A percentile compares a stretch with the other conserved stretches of the same genome.
Evolutionary conservation across 805 yeast genomes (phyloP).

Genomic region (Kodamaea kaohsiungensis): DNA sequence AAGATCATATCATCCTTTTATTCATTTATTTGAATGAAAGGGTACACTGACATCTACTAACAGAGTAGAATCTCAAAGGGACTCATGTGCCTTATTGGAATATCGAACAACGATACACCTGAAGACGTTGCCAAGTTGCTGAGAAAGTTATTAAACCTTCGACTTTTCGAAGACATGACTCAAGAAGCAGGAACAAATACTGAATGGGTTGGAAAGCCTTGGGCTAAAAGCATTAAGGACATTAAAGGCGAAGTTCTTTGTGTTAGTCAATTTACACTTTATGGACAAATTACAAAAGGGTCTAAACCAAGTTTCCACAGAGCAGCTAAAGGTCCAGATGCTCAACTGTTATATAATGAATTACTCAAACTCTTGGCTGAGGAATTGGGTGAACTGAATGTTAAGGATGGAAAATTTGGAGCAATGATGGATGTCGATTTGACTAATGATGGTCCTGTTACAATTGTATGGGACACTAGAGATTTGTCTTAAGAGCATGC

Average conservation of each 20-base stretch:
- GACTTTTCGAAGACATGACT: constrained; percentile 68
- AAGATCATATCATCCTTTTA: background rate
- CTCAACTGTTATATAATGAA: constrained; percentile 50
- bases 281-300: constrained; percentile 85
- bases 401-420: constrained; percentile 89
- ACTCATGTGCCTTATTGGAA: constrained; percentile 79
- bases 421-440: constrained; percentile 95
- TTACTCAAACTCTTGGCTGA: constrained; percentile 50
- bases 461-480: constrained; percentile 76
- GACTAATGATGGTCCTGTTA: constrained; percentile 92
- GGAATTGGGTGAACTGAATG: constrained; percentile 60
- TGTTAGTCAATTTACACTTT: constrained; percentile 90
- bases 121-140: constrained; percentile 73
- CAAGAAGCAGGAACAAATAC: constrained; percentile 45
- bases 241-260: constrained; percentile 72
- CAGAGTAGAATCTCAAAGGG: constrained; percentile 59
- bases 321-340: constrained; percentile 79
- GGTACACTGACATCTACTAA: background rate
- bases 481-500: constrained; percentile 32
- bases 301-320: constrained; percentile 92
- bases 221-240: constrained; percentile 66
- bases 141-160: constrained; percentile 61
- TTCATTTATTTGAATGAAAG: too few species aligned
- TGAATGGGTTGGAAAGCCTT: constrained; percentile 59
- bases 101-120: constrained; percentile 71